Base-by-base conservation (phyloP, 2,329 filamentous ascomycete species). In the Fusarium robinianum region DNA sequence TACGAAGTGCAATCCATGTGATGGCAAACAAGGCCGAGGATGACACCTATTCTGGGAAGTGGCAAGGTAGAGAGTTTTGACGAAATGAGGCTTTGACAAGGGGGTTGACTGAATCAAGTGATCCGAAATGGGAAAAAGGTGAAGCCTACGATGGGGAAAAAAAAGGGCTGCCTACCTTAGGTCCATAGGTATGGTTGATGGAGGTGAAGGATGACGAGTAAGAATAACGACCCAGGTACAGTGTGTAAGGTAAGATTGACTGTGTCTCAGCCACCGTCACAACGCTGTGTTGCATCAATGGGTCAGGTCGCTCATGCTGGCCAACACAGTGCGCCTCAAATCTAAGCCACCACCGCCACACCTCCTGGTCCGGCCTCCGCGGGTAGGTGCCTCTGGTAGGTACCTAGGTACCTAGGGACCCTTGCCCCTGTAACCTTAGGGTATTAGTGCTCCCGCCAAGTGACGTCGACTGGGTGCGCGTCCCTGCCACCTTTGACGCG, bases 391-490 rank as follows among this genome's bases (percentile, higher is more conserved):
- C 23, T 31, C 41, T 24, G 24, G 12, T n/a, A n/a, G n/a, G n/a
- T n/a, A n/a, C n/a, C n/a, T n/a, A n/a, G n/a, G n/a, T 21, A 17
- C 34, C 16, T n/a, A 12, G 15, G 23, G 29, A 46, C 41, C 48
- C 52, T 40, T 62, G 35, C 31, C 42, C n/a, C n/a, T n/a, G n/a
- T n/a, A n/a, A n/a, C n/a, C n/a, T n/a, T n/a, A n/a, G n/a, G n/a
- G n/a, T n/a, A n/a, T n/a, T n/a, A n/a, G n/a, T n/a, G n/a, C n/a
- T n/a, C n/a, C 45, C 48, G 49, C 44, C 38, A 46, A 55, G 51
- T 57, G 53, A 56, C 53, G 53, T 57, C 53, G 53, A 53, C 53
- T n/a, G n/a, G 54, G 45, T 57, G 49, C 46, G 46, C 40, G 27
- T 49, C 29, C 38, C 35, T n/a, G n/a, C n/a, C n/a, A n/a, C n/a